phyloP scores from a whole-genome alignment of 192 early-diverging fungal species.

The Gamsiella multidivaricata region DNA sequence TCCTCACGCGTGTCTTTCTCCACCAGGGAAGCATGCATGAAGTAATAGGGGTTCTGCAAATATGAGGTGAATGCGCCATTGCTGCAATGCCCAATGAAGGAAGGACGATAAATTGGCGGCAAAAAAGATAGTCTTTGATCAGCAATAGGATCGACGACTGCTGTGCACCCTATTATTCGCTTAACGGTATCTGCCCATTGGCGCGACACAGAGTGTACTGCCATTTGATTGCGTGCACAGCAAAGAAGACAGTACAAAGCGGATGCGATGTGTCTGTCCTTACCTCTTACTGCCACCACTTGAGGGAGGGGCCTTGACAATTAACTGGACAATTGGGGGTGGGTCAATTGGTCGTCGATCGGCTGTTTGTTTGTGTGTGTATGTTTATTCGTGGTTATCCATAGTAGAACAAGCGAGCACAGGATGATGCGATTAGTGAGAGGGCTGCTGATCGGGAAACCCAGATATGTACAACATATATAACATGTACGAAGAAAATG shows the following conservation, averaged over 20 bases:
- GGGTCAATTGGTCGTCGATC: constrained; percentile 86
- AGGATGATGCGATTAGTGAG: too few relatives aligned
- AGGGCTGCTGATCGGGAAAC: too few relatives aligned
- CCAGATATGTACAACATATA: too few relatives aligned
- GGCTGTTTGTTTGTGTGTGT: constrained; percentile 48
- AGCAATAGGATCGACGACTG: too few relatives aligned
- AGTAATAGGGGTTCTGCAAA: constrained; percentile 92
- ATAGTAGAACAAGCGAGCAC: too few relatives aligned
- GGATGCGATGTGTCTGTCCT: background rate
- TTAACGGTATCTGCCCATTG: too few relatives aligned
- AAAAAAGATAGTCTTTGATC: too few relatives aligned
- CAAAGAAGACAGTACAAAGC: too few relatives aligned
- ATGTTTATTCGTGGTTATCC: background rate
- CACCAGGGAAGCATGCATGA: constrained; percentile 96
- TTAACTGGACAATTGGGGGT: constrained; percentile 76
- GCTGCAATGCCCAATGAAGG: background rate
- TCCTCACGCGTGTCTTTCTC: constrained; percentile 85
- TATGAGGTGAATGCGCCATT: constrained; percentile 50
- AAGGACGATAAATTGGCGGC: background rate
- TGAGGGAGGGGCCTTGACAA: constrained; percentile 35
- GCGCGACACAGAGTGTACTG: too few relatives aligned
- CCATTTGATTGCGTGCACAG: too few relatives aligned
- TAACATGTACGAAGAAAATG: too few relatives aligned
- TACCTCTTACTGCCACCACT: constrained; percentile 26
- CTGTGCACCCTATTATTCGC: too few relatives aligned